Percentiles rank a stretch among this genome's conserved stretches.
Conservation (phyloP, 2,329 filamentous ascomycete genomes). For the Apiospora kogelbergensis region DNA sequence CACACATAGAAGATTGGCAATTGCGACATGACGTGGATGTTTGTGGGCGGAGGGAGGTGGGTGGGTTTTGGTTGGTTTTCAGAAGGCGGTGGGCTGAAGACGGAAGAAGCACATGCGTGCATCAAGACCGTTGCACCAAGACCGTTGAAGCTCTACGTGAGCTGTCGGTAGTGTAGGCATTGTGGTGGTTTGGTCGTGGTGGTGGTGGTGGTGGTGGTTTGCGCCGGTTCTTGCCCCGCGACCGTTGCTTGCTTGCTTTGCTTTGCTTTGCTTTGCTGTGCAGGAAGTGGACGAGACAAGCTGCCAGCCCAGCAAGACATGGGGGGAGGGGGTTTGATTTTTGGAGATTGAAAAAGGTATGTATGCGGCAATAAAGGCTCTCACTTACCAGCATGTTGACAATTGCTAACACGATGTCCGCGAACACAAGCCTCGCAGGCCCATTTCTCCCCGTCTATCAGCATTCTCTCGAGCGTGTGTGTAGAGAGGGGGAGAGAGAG, state of each 20-base stretch:
- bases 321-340: slow-evolving; percentile 11
- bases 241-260: slow-evolving; percentile 1
- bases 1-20: background rate
- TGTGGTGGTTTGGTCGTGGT: background rate
- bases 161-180: background rate
- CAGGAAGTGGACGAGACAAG: background rate
- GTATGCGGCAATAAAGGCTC: slow-evolving; percentile 11
- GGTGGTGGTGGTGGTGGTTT: slow-evolving; percentile 6
- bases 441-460: slow-evolving; percentile 95
- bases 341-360: slow-evolving; percentile 12
- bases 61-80: background rate
- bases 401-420: slow-evolving; percentile 98
- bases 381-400: slow-evolving; percentile 86
- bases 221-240: background rate
- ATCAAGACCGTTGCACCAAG: background rate
- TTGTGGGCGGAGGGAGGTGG: background rate
- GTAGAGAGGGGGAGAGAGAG: slow-evolving; percentile 4
- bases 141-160: background rate
- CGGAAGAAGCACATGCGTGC: background rate
- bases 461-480: slow-evolving; percentile 49
- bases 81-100: background rate
- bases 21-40: slow-evolving; percentile 1
- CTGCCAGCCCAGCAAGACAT: slow-evolving; percentile 8
- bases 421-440: slow-evolving; percentile 98
- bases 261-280: background rate